Base-by-base conservation (phyloP, 345 rosid species). In the Capsella bursapastoris region DNA sequence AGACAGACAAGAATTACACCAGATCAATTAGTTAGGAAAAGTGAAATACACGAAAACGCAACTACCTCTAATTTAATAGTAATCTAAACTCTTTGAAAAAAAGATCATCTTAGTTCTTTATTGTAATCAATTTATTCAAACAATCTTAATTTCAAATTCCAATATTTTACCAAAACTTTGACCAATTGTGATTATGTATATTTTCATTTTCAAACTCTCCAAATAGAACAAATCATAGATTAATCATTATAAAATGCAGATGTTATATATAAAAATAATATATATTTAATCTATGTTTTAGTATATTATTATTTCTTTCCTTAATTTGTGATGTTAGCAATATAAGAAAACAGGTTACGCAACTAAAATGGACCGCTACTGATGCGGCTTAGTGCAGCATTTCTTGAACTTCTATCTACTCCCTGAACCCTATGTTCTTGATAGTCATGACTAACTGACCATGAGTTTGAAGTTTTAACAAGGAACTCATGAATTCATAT, bases 371-470 rank as follows among this genome's bases (percentile, higher is more conserved):
- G 14, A 50, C 56, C 14, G 31, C 7, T 22, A 10, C 29, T 22
- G 14, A 8, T 40, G 14, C 6, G 14, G 15, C n/a, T 41, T 41
- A 41, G 40, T 35, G 40, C 43, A 38, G 38, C 40, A 56, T n/a
- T 57, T 31, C 25, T 56, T 34, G 60, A 31, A 57, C 22, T 35
- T 57, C 13, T 57, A 56, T 57, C 13, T 57, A 56, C 14, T 29
- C 3, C 14, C 4, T 16, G 14, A 57, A 7, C 25, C 25, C 25
- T 31, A 34, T 56, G 11, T 29, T 14, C 22, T 29, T 29, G 28
- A 50, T 22, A 22, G 25, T 11, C 32, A 52, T 55, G 37, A 16
- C n/a, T 15, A 35, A 35, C 7, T 57, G 51, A 34, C 53, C 56
- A 8, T 58, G 66, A 57, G 47, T 32, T 45, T 45, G 13, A 41